Evolutionary conservation across 306 rosid genomes (phyloP), one percentile per base, ranked within the genome.

Genomic region (Vigna trinervia): DNA sequence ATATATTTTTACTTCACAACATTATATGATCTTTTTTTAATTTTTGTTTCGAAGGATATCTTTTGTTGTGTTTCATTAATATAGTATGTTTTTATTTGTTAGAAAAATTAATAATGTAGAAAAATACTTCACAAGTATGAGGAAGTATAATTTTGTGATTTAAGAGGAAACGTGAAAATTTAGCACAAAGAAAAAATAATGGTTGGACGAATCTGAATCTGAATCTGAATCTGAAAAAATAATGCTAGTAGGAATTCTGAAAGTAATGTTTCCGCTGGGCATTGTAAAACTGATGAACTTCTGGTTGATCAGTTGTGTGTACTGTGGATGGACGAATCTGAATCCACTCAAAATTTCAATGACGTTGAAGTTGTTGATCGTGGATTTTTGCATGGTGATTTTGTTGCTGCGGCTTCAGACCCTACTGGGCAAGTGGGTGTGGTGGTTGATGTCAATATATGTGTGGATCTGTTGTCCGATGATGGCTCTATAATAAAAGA

Each of bases 381-480:
- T 8, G 98, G 97, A 4, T 96, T 96, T 77, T 85, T 96, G 82
- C 99, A 92, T 85, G 98, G 99, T 23, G 98, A 92, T 86, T 92
- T 78, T 81, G 96, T 89, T 84, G 99, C 97, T 69, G 57, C 96
- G 67, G 89, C 92, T 73, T 88, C 89, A 19, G 91, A 92, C 52
- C 97, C 97, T 30, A 90, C 97, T 3, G 97, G 99, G 84, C 99
- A 92, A 88, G 89, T 93, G 57, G 98, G 99, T 85, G 93, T 92
- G 8, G 98, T 96, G 82, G 92, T 92, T 81, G 96, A 96, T 87
- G 99, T 92, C 75, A 89, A 86, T 81, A 96, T 92, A 0, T 73
- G 81, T 68, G 94, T 87, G 77, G 98, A 96, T 80, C 71, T 96
- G 84, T 58, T 89, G 73, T 84, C 91, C 80, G 85, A 87, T 30